phyloP scores from a whole-genome alignment of 305 asterid genomes.

The Rubia balearica region DNA sequence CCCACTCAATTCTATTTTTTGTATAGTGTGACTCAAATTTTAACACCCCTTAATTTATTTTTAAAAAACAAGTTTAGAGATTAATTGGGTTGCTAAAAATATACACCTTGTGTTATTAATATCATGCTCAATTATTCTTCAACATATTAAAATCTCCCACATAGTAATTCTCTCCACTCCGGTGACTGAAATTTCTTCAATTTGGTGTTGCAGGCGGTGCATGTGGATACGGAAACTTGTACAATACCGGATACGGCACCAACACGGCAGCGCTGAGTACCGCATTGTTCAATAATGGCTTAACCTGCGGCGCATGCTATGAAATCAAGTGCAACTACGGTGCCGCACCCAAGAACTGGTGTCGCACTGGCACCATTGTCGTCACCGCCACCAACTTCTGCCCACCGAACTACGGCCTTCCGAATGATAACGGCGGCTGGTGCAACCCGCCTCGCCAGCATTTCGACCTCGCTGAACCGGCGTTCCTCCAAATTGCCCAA shows the following conservation, averaged over 20 bases:
- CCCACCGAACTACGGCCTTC: constrained; percentile 24
- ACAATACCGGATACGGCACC: constrained; percentile 27
- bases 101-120: too few relatives aligned
- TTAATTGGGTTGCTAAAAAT: too few relatives aligned
- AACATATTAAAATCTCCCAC: too few relatives aligned
- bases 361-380: constrained; percentile 22
- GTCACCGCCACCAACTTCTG: constrained; percentile 32
- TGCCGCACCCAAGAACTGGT: constrained; percentile 24
- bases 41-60: too few relatives aligned
- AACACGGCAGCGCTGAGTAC: constrained; percentile 27
- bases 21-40: too few relatives aligned
- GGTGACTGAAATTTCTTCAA: background rate
- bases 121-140: too few relatives aligned
- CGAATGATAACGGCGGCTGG: constrained; percentile 30
- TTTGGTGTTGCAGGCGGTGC: constrained; percentile 23
- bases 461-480: constrained; percentile 27
- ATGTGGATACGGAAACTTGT: constrained; percentile 28
- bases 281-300: constrained; percentile 27
- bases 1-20: too few relatives aligned
- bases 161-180: too few relatives aligned
- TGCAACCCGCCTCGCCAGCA: constrained; percentile 32
- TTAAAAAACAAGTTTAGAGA: too few relatives aligned
- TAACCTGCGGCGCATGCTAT: constrained; percentile 29
- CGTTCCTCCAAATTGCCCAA: constrained; percentile 26
- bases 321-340: constrained; percentile 25